Evolutionary conservation across 2,329 filamentous ascomycete genomes (phyloP).

Genomic region (Arthroderma sp.): DNA sequence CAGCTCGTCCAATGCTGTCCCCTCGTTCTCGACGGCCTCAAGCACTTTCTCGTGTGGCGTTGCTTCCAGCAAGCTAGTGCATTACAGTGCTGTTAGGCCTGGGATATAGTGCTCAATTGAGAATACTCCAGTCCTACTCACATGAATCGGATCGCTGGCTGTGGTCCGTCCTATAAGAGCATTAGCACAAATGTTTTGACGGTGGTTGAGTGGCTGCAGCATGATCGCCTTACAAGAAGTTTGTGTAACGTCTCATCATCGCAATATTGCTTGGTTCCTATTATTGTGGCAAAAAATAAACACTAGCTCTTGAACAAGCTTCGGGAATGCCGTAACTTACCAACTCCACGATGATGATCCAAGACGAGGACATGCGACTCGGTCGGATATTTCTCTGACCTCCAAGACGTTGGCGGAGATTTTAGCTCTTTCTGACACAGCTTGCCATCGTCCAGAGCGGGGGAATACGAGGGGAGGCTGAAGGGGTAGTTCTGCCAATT

Average conservation of each 20-base stretch:
- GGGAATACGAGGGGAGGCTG: slow-evolving; percentile 6
- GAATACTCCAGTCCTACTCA: neutral
- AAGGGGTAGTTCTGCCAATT: slow-evolving; percentile 8
- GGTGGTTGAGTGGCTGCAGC: neutral
- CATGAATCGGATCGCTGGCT: slow-evolving; percentile 7
- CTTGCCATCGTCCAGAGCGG: slow-evolving; percentile 6
- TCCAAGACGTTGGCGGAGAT: slow-evolving; percentile 5
- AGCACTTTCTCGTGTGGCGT: slow-evolving; percentile 7
- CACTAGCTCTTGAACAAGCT: slow-evolving; percentile 3
- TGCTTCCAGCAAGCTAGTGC: slow-evolving; percentile 5
- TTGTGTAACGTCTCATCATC: slow-evolving; percentile 5
- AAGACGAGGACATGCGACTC: slow-evolving; percentile 4
- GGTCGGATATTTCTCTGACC: slow-evolving; percentile 6
- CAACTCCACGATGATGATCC: slow-evolving; percentile 6
- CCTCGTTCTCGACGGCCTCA: slow-evolving; percentile 1
- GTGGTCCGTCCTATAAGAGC: slow-evolving; percentile 2
- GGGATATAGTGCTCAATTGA: neutral
- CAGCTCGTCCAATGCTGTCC: slow-evolving; percentile 1
- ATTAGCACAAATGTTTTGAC: neutral
- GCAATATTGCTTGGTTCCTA: slow-evolving; percentile 5
- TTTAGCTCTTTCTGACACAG: slow-evolving; percentile 7
- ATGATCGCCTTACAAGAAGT: slow-evolving; percentile 2
- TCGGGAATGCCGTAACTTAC: slow-evolving; percentile 5
- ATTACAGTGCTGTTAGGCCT: neutral
- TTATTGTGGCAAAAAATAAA: neutral